Evolutionary conservation across 2,329 filamentous ascomycete species (phyloP).

Genomic region (Fusarium nurragi): DNA sequence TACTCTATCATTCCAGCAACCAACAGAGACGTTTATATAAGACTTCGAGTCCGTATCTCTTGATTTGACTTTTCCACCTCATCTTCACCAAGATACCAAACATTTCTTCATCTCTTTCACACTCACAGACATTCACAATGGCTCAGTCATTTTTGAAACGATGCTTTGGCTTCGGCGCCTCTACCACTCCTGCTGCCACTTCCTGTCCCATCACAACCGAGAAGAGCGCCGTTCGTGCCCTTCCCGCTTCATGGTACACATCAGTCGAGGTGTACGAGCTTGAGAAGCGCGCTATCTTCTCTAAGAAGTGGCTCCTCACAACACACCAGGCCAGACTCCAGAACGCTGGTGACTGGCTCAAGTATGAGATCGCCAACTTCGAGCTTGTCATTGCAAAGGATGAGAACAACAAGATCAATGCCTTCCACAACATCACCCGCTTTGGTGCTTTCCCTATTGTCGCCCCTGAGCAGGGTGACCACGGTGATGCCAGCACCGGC

Average conservation of each 20-base stretch:
- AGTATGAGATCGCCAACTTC: slow-evolving; percentile 64
- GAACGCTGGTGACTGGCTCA: slow-evolving; percentile 65
- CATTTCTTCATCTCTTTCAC: slow-evolving; percentile 4
- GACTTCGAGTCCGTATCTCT: slow-evolving; percentile 7
- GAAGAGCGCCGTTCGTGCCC: slow-evolving; percentile 46
- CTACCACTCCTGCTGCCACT: slow-evolving; percentile 20
- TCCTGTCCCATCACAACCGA: slow-evolving; percentile 20
- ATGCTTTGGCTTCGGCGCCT: slow-evolving; percentile 52
- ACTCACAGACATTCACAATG: slow-evolving; percentile 35
- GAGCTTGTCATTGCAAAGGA: slow-evolving; percentile 63
- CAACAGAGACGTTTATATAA: slow-evolving; percentile 26
- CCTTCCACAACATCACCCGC: slow-evolving; percentile 70
- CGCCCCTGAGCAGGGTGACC: slow-evolving; percentile 55
- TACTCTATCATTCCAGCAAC: slow-evolving; percentile 12
- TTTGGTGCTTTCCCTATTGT: slow-evolving; percentile 67
- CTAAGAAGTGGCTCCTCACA: slow-evolving; percentile 64
- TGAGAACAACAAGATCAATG: slow-evolving; percentile 62
- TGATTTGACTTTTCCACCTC: not conserved
- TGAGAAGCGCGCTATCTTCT: slow-evolving; percentile 66
- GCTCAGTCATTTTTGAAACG: slow-evolving; percentile 46
- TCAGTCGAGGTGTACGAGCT: slow-evolving; percentile 65
- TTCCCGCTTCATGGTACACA: slow-evolving; percentile 63
- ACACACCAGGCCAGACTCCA: slow-evolving; percentile 62
- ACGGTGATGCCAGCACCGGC: slow-evolving; percentile 61
- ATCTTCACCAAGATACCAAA: slow-evolving; percentile 14